Percentiles rank a stretch among this genome's conserved stretches.
These are phyloP conservation scores for Zopfochytrium polystomum DNA, from an alignment of 371 early-diverging fungal species.

Conservation along the genomic window DNA sequence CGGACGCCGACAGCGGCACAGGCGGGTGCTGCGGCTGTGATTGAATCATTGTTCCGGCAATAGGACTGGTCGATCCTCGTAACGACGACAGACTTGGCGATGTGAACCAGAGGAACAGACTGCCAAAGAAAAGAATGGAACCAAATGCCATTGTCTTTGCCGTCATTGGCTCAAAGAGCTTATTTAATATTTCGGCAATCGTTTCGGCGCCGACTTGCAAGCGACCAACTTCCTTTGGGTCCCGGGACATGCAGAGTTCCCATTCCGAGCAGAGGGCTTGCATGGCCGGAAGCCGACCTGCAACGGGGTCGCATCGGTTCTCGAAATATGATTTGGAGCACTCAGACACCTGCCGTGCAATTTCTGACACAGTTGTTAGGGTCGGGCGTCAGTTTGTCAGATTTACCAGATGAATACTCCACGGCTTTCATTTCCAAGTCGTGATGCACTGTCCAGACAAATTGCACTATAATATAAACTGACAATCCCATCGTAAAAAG, in stretches of 20 bases:
- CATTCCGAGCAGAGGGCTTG: slow-evolving; percentile 70
- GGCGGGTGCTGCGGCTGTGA: no score
- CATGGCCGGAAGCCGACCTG: slow-evolving; percentile 73
- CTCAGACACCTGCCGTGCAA: slow-evolving; percentile 60
- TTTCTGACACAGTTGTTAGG: slow-evolving; percentile 29
- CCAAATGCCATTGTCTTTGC: slow-evolving; percentile 70
- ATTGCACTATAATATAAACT: slow-evolving; percentile 46
- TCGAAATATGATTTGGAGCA: slow-evolving; percentile 67
- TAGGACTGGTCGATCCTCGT: no score
- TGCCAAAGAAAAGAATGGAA: slow-evolving; percentile 35
- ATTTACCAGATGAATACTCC: slow-evolving; percentile 58
- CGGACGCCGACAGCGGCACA: no score
- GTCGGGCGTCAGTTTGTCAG: neutral
- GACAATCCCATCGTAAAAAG: slow-evolving; percentile 39
- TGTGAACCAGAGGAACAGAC: slow-evolving; percentile 31
- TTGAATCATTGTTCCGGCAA: no score
- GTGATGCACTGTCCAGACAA: slow-evolving; percentile 57
- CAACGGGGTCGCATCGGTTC: slow-evolving; percentile 70
- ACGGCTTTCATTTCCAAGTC: slow-evolving; percentile 68
- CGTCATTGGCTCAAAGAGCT: slow-evolving; percentile 77
- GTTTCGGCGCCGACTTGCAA: slow-evolving; percentile 74
- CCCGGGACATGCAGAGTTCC: slow-evolving; percentile 76
- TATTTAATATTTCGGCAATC: slow-evolving; percentile 73
- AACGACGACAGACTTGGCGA: no score
- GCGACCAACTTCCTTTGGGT: slow-evolving; percentile 66